phyloP scores from a whole-genome alignment of 2,329 filamentous ascomycete species.

The Ploettnerulaceae sp. region DNA sequence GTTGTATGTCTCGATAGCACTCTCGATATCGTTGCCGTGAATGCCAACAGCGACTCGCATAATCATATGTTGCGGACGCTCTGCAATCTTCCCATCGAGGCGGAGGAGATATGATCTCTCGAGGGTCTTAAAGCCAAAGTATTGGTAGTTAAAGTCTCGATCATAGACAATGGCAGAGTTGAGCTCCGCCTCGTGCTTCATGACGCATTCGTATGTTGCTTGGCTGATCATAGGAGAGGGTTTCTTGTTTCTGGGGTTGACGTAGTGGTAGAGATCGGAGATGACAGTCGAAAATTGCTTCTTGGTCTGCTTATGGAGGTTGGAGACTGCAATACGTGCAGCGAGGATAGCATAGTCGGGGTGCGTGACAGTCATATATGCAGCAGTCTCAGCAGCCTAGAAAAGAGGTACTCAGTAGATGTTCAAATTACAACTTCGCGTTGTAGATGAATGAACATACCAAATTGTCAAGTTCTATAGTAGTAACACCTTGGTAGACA shows the following conservation, averaged over 20 bases:
- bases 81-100: constrained; percentile 91
- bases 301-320: constrained; percentile 99
- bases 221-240: constrained; percentile 92
- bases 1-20: constrained; percentile 95
- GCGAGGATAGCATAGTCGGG: constrained; percentile 98
- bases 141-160: constrained; percentile 99
- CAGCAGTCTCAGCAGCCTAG: constrained; percentile 90
- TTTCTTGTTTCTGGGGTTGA: constrained; percentile 87
- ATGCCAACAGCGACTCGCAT: constrained; percentile 99
- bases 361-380: constrained; percentile 99
- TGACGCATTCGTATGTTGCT: constrained; percentile 84
- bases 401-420: constrained; percentile 22
- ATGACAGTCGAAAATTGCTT: constrained; percentile 98
- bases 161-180: constrained; percentile 99
- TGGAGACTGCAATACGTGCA: constrained; percentile 96
- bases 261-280: constrained; percentile 87
- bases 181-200: constrained; percentile 93
- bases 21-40: constrained; percentile 91
- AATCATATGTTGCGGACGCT: constrained; percentile 98
- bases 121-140: constrained; percentile 98
- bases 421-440: constrained; percentile 7
- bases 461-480: constrained; percentile 91
- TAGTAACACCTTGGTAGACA: constrained; percentile 97
- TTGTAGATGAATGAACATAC: constrained; percentile 50
- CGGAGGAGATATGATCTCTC: constrained; percentile 97